Percentiles rank a stretch among this genome's conserved stretches.
Conservation (phyloP, 2,329 filamentous ascomycete species). For the Ramularia collo-cygni region DNA sequence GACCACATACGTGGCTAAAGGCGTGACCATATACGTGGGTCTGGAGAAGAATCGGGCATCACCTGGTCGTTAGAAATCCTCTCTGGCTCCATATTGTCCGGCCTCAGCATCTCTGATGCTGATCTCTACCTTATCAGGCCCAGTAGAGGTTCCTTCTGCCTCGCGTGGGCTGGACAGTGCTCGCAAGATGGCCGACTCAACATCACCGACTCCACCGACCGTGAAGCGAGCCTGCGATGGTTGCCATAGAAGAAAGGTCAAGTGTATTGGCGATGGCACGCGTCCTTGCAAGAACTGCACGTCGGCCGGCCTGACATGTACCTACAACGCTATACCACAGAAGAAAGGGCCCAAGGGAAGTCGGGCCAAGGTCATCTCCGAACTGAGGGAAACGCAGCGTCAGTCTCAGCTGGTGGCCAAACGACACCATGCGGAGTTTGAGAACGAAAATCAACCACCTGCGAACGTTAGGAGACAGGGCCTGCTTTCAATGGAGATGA, state of each 20-base stretch:
- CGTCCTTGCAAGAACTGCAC: slow-evolving; percentile 56
- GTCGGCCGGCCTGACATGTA: slow-evolving; percentile 54
- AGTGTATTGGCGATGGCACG: slow-evolving; percentile 44
- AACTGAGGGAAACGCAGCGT: slow-evolving; percentile 49
- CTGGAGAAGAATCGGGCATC: no score
- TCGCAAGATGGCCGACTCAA: slow-evolving; percentile 16
- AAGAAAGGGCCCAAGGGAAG: slow-evolving; percentile 59
- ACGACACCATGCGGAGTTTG: slow-evolving; percentile 32
- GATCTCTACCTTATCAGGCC: slow-evolving; percentile 17
- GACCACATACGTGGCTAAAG: no score
- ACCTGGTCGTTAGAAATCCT: no score
- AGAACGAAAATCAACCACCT: slow-evolving; percentile 35
- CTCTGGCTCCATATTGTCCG: no score
- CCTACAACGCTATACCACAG: slow-evolving; percentile 57
- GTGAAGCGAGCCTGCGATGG: slow-evolving; percentile 29
- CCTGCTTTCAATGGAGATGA: slow-evolving; percentile 44
- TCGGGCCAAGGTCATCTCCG: slow-evolving; percentile 56
- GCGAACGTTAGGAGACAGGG: slow-evolving; percentile 42
- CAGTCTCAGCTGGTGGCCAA: slow-evolving; percentile 39
- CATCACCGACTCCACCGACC: slow-evolving; percentile 17
- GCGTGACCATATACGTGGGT: no score
- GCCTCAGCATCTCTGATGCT: slow-evolving; percentile 8
- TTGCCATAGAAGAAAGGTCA: slow-evolving; percentile 45
- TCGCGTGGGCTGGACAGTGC: slow-evolving; percentile 9
- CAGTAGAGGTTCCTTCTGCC: slow-evolving; percentile 15